Percentiles rank a stretch among this genome's conserved stretches.
These are phyloP conservation scores for Coemansia sp. DNA, from an alignment of 192 early-diverging fungal species.

Conservation along the genomic window DNA sequence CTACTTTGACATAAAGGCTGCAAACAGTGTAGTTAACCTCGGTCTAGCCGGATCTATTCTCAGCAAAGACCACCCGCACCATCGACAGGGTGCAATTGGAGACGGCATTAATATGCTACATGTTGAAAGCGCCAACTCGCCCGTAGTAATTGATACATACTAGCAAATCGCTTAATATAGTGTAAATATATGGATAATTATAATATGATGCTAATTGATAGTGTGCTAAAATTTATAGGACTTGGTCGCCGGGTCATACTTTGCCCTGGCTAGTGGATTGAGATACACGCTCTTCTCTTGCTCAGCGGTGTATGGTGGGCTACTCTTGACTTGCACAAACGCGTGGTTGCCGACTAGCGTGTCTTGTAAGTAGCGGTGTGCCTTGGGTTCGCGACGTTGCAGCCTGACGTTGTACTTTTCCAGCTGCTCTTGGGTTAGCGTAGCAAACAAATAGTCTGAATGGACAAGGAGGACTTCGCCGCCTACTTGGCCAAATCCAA, in stretches of 20 bases:
- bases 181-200: constrained; percentile 64
- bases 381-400: constrained; percentile 69
- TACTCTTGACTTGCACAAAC: constrained; percentile 86
- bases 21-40: constrained; percentile 27
- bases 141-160: constrained; percentile 18
- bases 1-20: constrained; percentile 28
- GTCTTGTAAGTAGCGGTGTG: constrained; percentile 93
- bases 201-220: constrained; percentile 44
- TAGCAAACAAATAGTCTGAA: constrained; percentile 58
- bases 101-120: constrained; percentile 15
- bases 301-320: constrained; percentile 81
- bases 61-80: constrained; percentile 10
- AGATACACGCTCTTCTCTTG: constrained; percentile 86
- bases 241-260: constrained; percentile 73
- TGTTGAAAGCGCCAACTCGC: constrained; percentile 25
- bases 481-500: constrained; percentile 93
- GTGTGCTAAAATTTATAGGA: constrained; percentile 41
- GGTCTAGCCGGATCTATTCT: constrained; percentile 9
- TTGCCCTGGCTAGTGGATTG: constrained; percentile 83
- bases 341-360: constrained; percentile 77
- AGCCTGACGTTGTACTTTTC: constrained; percentile 70
- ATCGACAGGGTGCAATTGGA: constrained; percentile 26
- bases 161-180: background rate
- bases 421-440: constrained; percentile 71
- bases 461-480: constrained; percentile 47